These are phyloP conservation scores for Laetiporus sulphureus DNA, from an alignment of 1,284 basidiomycete species.

Conservation along the genomic window DNA sequence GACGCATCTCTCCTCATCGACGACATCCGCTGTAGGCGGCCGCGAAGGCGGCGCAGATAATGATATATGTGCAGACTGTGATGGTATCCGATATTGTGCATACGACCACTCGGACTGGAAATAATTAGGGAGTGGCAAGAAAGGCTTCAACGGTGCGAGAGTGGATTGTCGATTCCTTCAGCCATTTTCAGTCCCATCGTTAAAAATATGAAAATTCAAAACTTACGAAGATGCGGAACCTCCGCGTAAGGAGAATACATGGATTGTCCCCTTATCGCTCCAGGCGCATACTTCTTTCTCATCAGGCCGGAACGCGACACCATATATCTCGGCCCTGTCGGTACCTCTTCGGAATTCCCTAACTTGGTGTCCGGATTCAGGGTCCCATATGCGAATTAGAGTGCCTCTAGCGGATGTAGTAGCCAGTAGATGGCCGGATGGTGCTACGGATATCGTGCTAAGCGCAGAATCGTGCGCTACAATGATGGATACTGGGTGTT, in stretches of 20 bases:
- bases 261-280: constrained; percentile 97
- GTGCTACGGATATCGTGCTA: constrained; percentile 71
- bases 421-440: constrained; percentile 76
- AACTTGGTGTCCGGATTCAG: constrained; percentile 66
- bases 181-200: not conserved
- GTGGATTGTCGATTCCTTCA: constrained; percentile 77
- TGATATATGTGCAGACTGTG: constrained; percentile 74
- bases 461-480: constrained; percentile 80
- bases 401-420: constrained; percentile 86
- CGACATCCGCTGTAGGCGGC: constrained; percentile 52
- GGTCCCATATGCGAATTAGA: constrained; percentile 86
- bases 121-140: constrained; percentile 83
- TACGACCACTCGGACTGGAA: constrained; percentile 93
- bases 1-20: constrained; percentile 79
- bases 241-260: constrained; percentile 74
- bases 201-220: not conserved
- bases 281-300: constrained; percentile 81
- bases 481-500: constrained; percentile 75
- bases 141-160: constrained; percentile 69
- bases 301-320: constrained; percentile 73
- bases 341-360: constrained; percentile 83
- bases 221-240: constrained; percentile 61
- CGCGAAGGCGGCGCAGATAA: constrained; percentile 54
- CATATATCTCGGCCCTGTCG: constrained; percentile 90
- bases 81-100: constrained; percentile 87